Conservation (phyloP, 1,284 basidiomycete species). For the Cutaneotrichosporon sp. region DNA sequence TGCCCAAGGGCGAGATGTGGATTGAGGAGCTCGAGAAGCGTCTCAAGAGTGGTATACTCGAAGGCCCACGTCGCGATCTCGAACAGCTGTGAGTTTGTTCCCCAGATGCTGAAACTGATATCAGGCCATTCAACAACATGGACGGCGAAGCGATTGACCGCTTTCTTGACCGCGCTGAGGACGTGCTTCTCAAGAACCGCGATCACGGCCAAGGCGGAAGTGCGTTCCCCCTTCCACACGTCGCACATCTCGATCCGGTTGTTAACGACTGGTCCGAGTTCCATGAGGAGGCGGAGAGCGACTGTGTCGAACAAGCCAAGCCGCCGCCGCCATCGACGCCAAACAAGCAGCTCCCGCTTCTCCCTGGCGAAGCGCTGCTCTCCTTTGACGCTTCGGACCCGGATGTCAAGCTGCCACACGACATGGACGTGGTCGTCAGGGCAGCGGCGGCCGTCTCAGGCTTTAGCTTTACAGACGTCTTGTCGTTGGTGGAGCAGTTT, state of each 20-base stretch:
- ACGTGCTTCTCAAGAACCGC: constrained; percentile 28
- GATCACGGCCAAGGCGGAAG: constrained; percentile 11
- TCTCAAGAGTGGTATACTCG: constrained; percentile 35
- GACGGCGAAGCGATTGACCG: constrained; percentile 29
- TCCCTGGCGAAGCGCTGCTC: constrained; percentile 33
- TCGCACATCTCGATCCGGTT: not conserved
- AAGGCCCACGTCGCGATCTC: constrained; percentile 10
- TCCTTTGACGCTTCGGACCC: constrained; percentile 27
- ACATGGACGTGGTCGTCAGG: constrained; percentile 24
- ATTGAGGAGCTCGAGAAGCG: constrained; percentile 51
- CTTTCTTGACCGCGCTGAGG: constrained; percentile 29
- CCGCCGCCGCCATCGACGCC: not conserved
- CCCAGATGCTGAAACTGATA: not conserved
- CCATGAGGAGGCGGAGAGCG: constrained; percentile 9
- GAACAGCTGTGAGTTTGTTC: constrained; percentile 22
- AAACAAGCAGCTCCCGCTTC: constrained; percentile 26
- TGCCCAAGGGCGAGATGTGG: constrained; percentile 58
- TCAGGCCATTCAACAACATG: constrained; percentile 29
- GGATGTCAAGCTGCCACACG: constrained; percentile 25
- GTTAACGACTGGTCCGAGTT: constrained; percentile 22
- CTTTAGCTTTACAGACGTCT: constrained; percentile 20
- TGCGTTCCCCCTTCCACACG: constrained; percentile 1
- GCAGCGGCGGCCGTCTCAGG: constrained; percentile 31
- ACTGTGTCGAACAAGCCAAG: constrained; percentile 3
- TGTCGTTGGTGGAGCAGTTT: constrained; percentile 24